Evolutionary conservation across 2,329 filamentous ascomycete species (phyloP).

Genomic region (Torrubiella hemipterigena): DNA sequence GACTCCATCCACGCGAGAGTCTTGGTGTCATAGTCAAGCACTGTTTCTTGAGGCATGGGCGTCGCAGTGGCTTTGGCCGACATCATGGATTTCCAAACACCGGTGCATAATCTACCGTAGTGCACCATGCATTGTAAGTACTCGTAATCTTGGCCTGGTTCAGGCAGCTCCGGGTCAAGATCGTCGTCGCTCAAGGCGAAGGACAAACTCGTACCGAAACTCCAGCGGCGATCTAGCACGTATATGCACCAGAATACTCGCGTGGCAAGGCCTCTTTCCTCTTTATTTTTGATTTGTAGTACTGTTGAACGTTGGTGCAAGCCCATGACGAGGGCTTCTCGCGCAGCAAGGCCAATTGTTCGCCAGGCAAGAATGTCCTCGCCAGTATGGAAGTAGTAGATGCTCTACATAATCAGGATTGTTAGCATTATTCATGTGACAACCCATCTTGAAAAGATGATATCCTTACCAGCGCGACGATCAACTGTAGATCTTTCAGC

Average conservation of each 20-base stretch:
- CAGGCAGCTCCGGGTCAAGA: slow-evolving; percentile 33
- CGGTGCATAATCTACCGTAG: slow-evolving; percentile 31
- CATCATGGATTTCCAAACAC: slow-evolving; percentile 31
- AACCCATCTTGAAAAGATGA: too few relatives aligned
- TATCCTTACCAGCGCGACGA: slow-evolving; percentile 18
- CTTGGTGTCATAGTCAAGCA: slow-evolving; percentile 25
- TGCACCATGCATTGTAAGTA: slow-evolving; percentile 36
- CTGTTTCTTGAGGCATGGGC: slow-evolving; percentile 24
- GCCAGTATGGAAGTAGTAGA: slow-evolving; percentile 31
- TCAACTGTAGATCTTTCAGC: slow-evolving; percentile 19
- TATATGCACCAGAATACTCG: slow-evolving; percentile 39
- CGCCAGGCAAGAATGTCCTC: slow-evolving; percentile 38
- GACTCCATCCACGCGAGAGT: slow-evolving; percentile 33
- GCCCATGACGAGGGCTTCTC: slow-evolving; percentile 34
- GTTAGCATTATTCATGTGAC: background rate
- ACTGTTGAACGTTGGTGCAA: too few relatives aligned
- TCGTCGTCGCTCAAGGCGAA: slow-evolving; percentile 36
- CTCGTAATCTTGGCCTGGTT: slow-evolving; percentile 23
- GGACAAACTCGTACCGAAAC: slow-evolving; percentile 36
- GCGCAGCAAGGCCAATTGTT: slow-evolving; percentile 30
- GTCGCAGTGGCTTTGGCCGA: slow-evolving; percentile 20
- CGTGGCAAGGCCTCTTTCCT: slow-evolving; percentile 19
- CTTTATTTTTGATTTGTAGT: too few relatives aligned
- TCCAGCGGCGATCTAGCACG: slow-evolving; percentile 38
- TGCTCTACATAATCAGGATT: slow-evolving; percentile 15